Base-by-base conservation (phyloP, 176 grass and related monocot species). In the Tuctoria greenei region DNA sequence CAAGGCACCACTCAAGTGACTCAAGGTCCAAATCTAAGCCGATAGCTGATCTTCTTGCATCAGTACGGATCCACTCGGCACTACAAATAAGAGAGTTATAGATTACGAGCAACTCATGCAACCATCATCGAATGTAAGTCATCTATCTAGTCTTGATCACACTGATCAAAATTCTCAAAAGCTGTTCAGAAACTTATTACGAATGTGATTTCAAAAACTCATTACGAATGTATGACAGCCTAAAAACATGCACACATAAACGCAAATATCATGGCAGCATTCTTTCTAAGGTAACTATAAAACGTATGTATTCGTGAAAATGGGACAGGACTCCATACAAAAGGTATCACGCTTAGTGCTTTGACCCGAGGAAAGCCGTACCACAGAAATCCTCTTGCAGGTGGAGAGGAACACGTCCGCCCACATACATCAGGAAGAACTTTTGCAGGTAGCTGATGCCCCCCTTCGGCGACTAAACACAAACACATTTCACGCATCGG, bases 301-400 rank as follows among this genome's bases (percentile, higher is more conserved):
- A 79, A 59, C 5, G 17, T 9, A 73, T 46, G 56, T 20, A 14
- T 24, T 59, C 13, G 55, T 64, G 38, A 75, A 83, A 84, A 49
- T 55, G 39, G 46, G n/a, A 55, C 16, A 0, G 9, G 31, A 31
- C 31, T 31, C 35, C 8, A 52, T 40, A 23, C 39, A 70, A 69
- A 82, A 36, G 75, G 1, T 28, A 63, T 10, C 25, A 65, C 65
- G 70, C 43, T 52, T 67, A 73, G 52, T 69, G 80, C 43, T 46
- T 79, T 46, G 36, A 95, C 91, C 89, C 90, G 84, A 98, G 89
- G 80, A 98, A 85, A 72, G 89, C 87, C 4, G 91, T 98, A 67
- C 95, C 91, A 64, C 89, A 98, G 84, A 98, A 94, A 76, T 98
- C 95, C 72, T 98, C 91, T 82, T 95, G 91, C 45, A 95, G 68